These are phyloP conservation scores for Viola odorata DNA, from an alignment of 345 rosid genomes.

Conservation along the genomic window DNA sequence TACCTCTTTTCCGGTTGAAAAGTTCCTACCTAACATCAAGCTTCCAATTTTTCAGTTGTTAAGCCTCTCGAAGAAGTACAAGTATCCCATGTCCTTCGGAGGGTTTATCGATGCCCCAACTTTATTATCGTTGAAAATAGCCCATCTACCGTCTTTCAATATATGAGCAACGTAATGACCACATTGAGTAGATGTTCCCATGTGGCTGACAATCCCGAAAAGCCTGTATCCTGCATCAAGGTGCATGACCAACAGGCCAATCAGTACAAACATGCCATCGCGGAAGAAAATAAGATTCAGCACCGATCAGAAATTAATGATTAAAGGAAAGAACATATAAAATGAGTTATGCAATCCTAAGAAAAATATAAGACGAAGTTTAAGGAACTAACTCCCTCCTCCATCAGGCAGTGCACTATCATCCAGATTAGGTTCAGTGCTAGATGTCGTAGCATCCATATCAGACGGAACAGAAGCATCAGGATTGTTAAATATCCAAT, in stretches of 20 bases:
- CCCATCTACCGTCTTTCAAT: slow-evolving; percentile 82
- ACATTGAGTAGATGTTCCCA: slow-evolving; percentile 89
- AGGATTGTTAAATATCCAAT: slow-evolving; percentile 96
- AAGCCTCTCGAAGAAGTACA: slow-evolving; percentile 90
- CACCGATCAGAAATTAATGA: too few species aligned
- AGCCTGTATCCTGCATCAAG: slow-evolving; percentile 68
- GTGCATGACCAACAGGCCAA: not conserved
- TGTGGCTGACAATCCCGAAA: slow-evolving; percentile 89
- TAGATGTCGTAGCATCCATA: slow-evolving; percentile 63
- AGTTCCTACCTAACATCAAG: not conserved
- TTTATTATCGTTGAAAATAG: slow-evolving; percentile 82
- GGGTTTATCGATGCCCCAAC: slow-evolving; percentile 81
- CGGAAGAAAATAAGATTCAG: too few species aligned
- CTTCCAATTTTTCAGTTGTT: slow-evolving; percentile 28
- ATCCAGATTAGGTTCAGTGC: slow-evolving; percentile 28
- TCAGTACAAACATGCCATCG: not conserved
- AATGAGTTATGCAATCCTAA: too few species aligned
- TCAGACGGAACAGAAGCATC: slow-evolving; percentile 59
- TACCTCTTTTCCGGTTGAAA: not conserved
- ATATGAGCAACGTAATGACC: slow-evolving; percentile 97
- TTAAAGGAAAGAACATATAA: too few species aligned
- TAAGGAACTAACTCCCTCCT: slow-evolving; percentile 77
- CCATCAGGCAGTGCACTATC: slow-evolving; percentile 62
- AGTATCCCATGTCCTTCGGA: slow-evolving; percentile 96
- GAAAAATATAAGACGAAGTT: slow-evolving; percentile 1